Evolutionary conservation across 805 yeast genomes (phyloP).

Genomic region (Metahyphopichia silvanorum): DNA sequence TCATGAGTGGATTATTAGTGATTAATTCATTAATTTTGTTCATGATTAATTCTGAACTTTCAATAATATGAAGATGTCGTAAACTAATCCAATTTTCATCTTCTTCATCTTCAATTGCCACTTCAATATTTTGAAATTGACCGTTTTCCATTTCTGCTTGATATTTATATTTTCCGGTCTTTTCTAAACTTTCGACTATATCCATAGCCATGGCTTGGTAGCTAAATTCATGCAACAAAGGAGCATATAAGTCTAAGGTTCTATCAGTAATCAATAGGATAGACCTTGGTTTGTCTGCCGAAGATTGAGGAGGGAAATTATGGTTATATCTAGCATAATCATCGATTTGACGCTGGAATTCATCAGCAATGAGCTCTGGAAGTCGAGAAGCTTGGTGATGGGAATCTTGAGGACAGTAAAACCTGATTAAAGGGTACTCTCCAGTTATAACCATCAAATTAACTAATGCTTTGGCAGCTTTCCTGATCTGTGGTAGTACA

Average conservation of each 20-base stretch:
- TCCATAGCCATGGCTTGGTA: constrained; percentile 94
- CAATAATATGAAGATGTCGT: constrained; percentile 73
- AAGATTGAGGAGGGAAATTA: constrained; percentile 57
- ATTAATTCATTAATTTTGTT: constrained; percentile 61
- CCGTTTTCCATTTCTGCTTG: constrained; percentile 52
- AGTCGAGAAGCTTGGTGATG: constrained; percentile 54
- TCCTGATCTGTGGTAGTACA: constrained; percentile 54
- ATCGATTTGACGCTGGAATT: constrained; percentile 69
- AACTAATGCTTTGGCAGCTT: constrained; percentile 63
- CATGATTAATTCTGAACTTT: constrained; percentile 61
- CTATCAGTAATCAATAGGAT: constrained; percentile 78
- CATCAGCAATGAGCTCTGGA: constrained; percentile 68
- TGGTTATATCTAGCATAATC: constrained; percentile 68
- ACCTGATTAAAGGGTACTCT: constrained; percentile 85
- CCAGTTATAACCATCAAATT: constrained; percentile 75
- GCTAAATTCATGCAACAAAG: constrained; percentile 82
- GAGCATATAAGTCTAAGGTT: constrained; percentile 77
- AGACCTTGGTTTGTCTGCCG: constrained; percentile 60
- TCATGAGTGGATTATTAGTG: constrained; percentile 70
- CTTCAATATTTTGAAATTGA: constrained; percentile 25
- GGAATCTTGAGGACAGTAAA: constrained; percentile 51
- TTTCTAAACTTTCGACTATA: constrained; percentile 43
- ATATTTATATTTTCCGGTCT: constrained; percentile 47
- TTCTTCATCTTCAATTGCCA: constrained; percentile 51
- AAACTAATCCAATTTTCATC: constrained; percentile 73